These are phyloP conservation scores for Exophiala oligosperma DNA, from an alignment of 2,329 filamentous ascomycete genomes.

Conservation along the genomic window DNA sequence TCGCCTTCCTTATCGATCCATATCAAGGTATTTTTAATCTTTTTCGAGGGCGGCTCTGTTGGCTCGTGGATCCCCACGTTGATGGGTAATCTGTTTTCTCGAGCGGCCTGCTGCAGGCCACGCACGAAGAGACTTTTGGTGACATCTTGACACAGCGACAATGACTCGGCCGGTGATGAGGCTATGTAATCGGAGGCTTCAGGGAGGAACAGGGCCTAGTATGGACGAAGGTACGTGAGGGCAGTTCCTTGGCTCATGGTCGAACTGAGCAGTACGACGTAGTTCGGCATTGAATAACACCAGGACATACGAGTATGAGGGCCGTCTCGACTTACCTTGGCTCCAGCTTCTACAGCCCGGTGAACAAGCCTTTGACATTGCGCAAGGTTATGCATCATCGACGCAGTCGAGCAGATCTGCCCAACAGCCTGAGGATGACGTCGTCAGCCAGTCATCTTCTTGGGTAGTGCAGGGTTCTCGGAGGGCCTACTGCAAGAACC, in stretches of 20 bases:
- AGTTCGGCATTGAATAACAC: neutral
- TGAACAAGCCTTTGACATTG: conserved; percentile 72
- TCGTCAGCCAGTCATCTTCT: conserved; percentile 11
- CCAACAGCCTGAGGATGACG: conserved; percentile 67
- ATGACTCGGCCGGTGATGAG: conserved; percentile 63
- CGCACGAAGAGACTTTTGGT: conserved; percentile 70
- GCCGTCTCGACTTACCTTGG: conserved; percentile 59
- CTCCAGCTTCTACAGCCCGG: conserved; percentile 73
- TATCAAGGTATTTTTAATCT: conserved; percentile 64
- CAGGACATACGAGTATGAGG: neutral
- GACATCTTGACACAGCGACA: conserved; percentile 69
- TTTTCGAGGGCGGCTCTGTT: conserved; percentile 47
- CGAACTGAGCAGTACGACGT: conserved; percentile 3
- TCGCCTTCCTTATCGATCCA: conserved; percentile 65
- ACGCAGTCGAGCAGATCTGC: conserved; percentile 83
- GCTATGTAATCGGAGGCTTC: conserved; percentile 91
- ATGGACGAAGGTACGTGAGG: conserved; percentile 7
- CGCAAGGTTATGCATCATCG: conserved; percentile 73
- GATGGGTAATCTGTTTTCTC: conserved; percentile 64
- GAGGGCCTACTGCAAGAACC: conserved; percentile 28
- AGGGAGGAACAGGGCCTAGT: conserved; percentile 79
- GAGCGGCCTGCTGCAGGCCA: conserved; percentile 70
- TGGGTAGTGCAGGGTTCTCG: neutral
- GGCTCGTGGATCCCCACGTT: conserved; percentile 88
- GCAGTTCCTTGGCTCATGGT: conserved; percentile 10